A percentile compares a stretch with the other conserved stretches of the same genome.
phyloP scores from a whole-genome alignment of 2,329 filamentous ascomycete species.

The Tolypocladium amazonense region DNA sequence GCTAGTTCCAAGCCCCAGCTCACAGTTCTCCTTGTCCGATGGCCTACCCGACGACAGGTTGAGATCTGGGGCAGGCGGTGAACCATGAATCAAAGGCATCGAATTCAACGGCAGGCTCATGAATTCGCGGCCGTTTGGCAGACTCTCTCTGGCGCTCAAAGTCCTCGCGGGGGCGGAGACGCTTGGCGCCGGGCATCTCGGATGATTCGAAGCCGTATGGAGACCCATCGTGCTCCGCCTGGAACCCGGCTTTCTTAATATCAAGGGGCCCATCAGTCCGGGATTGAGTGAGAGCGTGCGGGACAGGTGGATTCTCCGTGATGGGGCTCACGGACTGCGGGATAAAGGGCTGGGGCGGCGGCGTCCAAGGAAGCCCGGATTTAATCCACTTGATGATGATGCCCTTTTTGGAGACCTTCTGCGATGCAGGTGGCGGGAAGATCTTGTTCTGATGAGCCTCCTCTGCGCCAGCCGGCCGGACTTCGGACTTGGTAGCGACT shows the following conservation, averaged over 20 bases:
- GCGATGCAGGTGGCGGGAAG: not conserved
- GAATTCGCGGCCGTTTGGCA: not conserved
- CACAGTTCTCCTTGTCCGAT: not conserved
- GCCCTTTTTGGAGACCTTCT: not conserved
- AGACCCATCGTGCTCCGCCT: too few relatives aligned
- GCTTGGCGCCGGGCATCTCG: too few relatives aligned
- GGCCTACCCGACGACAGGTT: not conserved
- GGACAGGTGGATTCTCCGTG: too few relatives aligned
- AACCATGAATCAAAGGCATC: fast-evolving
- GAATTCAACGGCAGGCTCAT: not conserved
- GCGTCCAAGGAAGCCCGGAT: not conserved
- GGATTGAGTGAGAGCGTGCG: too few relatives aligned
- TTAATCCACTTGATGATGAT: not conserved
- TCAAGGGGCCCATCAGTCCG: too few relatives aligned
- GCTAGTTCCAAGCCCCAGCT: not conserved
- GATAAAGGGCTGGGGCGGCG: too few relatives aligned
- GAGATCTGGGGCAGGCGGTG: not conserved
- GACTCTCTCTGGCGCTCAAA: too few relatives aligned
- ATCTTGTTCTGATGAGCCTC: not conserved
- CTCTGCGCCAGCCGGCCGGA: not conserved
- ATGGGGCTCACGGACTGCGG: too few relatives aligned
- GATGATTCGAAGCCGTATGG: too few relatives aligned
- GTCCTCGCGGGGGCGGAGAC: too few relatives aligned
- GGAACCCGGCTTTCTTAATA: too few relatives aligned
- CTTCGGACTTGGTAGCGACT: not conserved